Evolutionary conservation across 306 rosid genomes (phyloP), one percentile per base, ranked within the genome.

Genomic region (Hippophae tibetana): DNA sequence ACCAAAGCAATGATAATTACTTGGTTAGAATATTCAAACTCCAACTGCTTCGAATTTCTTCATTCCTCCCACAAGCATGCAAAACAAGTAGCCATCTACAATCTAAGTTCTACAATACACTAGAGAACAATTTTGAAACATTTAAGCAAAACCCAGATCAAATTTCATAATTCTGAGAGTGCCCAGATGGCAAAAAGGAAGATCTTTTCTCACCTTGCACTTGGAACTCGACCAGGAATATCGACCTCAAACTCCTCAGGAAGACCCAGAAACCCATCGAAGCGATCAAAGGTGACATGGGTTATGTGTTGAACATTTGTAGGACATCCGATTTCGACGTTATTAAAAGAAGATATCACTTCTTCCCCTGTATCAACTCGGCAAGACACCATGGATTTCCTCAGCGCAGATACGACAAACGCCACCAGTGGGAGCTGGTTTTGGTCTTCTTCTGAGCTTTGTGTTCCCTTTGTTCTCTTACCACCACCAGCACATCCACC

Each of bases 321-420:
- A 1, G 99, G 99, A 89, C 96, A 92, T 25, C 96, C 99, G 50
- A 86, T 88, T 66, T 93, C 97, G 80, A 84, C 75, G 42, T 76
- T 78, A 50, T 82, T 79, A 10, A 87, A 88, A 69, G 85, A 40
- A 23, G 93, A 87, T 72, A 85, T 82, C 0, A 80, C 86, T 2
- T 87, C 96, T 11, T 85, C 86, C 6, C 79, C 67, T 4, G 83
- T 64, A 23, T 87, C 86, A 9, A 85, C 89, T 13, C 79, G 79
- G 67, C 95, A 93, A 10, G 94, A 71, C 31, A 88, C 95, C 99
- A 88, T 82, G 0, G 99, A 93, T 67, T 88, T 93, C 64, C 97
- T 86, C 6, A 86, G 64, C 8, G 95, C 95, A 3, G 89, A 76
- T 26, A 88, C 11, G 9, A 93, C 68, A 5, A 80, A 49, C 4